Base-by-base conservation (phyloP, 768 basidiomycete genomes). In the Sutorius australiensis region DNA sequence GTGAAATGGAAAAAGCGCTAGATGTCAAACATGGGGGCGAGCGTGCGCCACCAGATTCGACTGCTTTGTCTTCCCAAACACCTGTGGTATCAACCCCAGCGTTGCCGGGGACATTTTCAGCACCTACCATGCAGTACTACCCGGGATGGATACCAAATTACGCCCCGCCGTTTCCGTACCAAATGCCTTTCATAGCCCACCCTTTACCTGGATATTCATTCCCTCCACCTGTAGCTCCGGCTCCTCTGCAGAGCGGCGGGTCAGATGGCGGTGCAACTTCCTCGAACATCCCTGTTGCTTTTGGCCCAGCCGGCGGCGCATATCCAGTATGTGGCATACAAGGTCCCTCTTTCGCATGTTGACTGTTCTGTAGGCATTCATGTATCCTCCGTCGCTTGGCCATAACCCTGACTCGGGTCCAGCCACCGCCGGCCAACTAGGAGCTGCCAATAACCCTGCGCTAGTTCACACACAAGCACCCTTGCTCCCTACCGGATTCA, bases 401-500 rank as follows among this genome's bases (percentile, higher is more conserved):
- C 72, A 50, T 61, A 3, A 54, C 34, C 11, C 58, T 19, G 67
- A 67, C 40, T 47, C 65, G 11, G 74, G 73, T 5, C 58, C 37
- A 30, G 39, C 46, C n/a, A 40, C 53, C 19, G n/a, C 40, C 21
- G 48, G 55, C 21, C 68, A 59, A 24, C 42, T 51, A 6, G 66
- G 68, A 51, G 37, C 54, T 24, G 37, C 38, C 12, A 51, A 45
- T 17, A 61, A 63, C 27, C 42, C 54, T 17, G 30, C 55, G 5
- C 33, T 63, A 44, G 32, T 60, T 47, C 61, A 65, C 39, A 17
- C 57, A 31, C 80, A 82, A 59, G 77, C 84, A 5, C 85, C 87
- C 16, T 69, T 87, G 11, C 72, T 78, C 40, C 82, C 86, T 1
- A 80, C 82, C 0, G 84, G 85, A 2, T 89, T 88, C 61, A 80